Evolutionary conservation across 495 filamentous ascomycete genomes (phyloP).

Genomic region (Neurospora tetraspora): DNA sequence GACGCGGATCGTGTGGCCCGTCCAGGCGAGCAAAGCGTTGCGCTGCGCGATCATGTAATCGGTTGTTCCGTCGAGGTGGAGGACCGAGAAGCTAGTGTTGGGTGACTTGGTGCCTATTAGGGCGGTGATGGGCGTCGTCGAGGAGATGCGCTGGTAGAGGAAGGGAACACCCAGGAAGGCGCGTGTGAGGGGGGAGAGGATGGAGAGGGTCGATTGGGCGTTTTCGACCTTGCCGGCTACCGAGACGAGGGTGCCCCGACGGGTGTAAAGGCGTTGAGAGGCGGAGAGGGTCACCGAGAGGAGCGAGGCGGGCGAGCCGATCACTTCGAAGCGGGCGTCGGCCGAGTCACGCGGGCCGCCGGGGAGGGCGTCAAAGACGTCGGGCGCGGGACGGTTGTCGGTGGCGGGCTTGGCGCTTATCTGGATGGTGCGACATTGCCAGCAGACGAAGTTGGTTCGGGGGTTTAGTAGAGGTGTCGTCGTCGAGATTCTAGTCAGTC

Average conservation of each 20-base stretch:
- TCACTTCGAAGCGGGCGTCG: constrained; percentile 88
- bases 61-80: constrained; percentile 85
- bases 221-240: constrained; percentile 85
- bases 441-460: constrained; percentile 24
- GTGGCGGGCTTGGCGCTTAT: constrained; percentile 43
- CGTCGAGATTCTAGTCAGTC: neutral
- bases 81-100: constrained; percentile 70
- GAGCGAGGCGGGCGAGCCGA: constrained; percentile 81
- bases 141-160: constrained; percentile 83
- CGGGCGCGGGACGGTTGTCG: constrained; percentile 34
- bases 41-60: constrained; percentile 92
- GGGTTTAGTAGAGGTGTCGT: neutral
- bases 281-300: constrained; percentile 87
- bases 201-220: constrained; percentile 76
- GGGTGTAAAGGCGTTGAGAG: constrained; percentile 85
- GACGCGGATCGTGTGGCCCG: constrained; percentile 73
- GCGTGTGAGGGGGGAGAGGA: constrained; percentile 73
- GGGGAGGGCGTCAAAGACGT: constrained; percentile 28
- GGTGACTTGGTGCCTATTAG: constrained; percentile 79
- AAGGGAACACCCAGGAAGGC: constrained; percentile 78
- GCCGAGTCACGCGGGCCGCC: constrained; percentile 18
- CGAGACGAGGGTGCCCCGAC: constrained; percentile 81
- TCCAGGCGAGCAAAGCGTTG: constrained; percentile 85
- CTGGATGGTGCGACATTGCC: constrained; percentile 42
- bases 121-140: constrained; percentile 74